phyloP scores from a whole-genome alignment of 306 rosid species.

The Sesbania bispinosa region DNA sequence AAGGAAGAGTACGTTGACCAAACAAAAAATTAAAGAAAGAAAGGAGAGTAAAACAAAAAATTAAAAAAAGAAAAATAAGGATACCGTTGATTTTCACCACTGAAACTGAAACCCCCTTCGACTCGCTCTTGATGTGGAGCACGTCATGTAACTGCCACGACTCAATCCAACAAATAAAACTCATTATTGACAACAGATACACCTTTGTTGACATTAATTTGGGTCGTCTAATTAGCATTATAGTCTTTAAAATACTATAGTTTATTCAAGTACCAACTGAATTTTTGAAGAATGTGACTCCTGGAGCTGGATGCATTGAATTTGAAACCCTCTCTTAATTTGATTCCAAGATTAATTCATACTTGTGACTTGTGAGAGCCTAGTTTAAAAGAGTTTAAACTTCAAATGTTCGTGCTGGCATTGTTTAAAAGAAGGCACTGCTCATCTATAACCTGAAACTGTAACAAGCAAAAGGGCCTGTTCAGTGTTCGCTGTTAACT shows the following conservation, averaged over 20 bases:
- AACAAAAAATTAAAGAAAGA: too few species aligned
- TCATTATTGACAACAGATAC: neutral
- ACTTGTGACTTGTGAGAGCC: too few species aligned
- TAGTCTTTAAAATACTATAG: neutral
- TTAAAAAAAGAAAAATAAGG: too few species aligned
- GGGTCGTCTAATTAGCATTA: neutral
- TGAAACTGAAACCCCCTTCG: slow-evolving; percentile 31
- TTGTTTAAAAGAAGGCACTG: too few species aligned
- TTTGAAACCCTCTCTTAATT: too few species aligned
- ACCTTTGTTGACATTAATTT: neutral
- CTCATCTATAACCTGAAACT: too few species aligned
- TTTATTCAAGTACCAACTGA: neutral
- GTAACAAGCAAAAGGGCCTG: too few species aligned
- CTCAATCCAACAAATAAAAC: slow-evolving; percentile 26
- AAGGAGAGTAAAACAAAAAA: too few species aligned
- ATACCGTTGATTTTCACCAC: slow-evolving; percentile 19
- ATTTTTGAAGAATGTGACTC: neutral
- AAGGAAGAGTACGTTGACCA: slow-evolving; percentile 27
- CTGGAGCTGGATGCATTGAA: neutral
- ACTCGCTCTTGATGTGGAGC: slow-evolving; percentile 52
- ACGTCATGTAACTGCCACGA: slow-evolving; percentile 27
- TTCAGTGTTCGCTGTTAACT: too few species aligned
- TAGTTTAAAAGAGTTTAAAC: too few species aligned
- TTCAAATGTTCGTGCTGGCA: too few species aligned
- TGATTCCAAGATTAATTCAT: too few species aligned